Conservation (phyloP, 2,329 filamentous ascomycete genomes). For the Dactylellina haptotyla region DNA sequence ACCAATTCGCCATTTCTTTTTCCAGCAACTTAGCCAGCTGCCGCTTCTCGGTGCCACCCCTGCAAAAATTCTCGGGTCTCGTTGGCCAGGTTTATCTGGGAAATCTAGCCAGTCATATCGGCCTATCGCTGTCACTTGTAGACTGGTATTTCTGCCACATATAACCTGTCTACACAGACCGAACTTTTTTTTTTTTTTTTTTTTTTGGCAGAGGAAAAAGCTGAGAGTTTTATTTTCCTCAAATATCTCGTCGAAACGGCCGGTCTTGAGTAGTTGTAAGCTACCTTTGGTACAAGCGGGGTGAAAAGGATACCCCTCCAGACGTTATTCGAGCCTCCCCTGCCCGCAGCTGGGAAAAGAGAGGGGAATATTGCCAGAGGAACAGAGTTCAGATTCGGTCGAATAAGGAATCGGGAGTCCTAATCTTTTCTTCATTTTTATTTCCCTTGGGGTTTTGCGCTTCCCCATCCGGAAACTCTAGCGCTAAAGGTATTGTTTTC, state of each 20-base stretch:
- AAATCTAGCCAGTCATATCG: slow-evolving; percentile 36
- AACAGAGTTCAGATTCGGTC: neutral
- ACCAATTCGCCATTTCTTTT: neutral
- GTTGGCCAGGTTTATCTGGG: slow-evolving; percentile 46
- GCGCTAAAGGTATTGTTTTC: slow-evolving; percentile 14
- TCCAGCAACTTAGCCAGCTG: slow-evolving; percentile 36
- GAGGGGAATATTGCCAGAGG: neutral
- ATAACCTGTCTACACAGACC: neutral
- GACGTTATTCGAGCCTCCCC: slow-evolving; percentile 8
- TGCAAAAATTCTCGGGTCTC: slow-evolving; percentile 35
- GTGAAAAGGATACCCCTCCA: slow-evolving; percentile 16
- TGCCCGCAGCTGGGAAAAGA: slow-evolving; percentile 16
- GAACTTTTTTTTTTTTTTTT: slow-evolving; percentile 3
- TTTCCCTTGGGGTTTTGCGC: slow-evolving; percentile 46
- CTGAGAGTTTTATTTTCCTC: slow-evolving; percentile 18
- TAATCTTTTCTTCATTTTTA: slow-evolving; percentile 31
- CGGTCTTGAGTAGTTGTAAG: neutral
- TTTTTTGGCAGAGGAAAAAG: neutral
- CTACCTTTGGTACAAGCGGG: slow-evolving; percentile 31
- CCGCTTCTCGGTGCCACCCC: slow-evolving; percentile 40
- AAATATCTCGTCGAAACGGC: neutral
- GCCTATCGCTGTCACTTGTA: slow-evolving; percentile 6
- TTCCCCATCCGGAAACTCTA: slow-evolving; percentile 39
- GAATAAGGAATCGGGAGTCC: slow-evolving; percentile 1
- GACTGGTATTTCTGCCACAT: too few relatives aligned